phyloP scores from a whole-genome alignment of 1,284 basidiomycete species.

The Naganishia sp. region DNA sequence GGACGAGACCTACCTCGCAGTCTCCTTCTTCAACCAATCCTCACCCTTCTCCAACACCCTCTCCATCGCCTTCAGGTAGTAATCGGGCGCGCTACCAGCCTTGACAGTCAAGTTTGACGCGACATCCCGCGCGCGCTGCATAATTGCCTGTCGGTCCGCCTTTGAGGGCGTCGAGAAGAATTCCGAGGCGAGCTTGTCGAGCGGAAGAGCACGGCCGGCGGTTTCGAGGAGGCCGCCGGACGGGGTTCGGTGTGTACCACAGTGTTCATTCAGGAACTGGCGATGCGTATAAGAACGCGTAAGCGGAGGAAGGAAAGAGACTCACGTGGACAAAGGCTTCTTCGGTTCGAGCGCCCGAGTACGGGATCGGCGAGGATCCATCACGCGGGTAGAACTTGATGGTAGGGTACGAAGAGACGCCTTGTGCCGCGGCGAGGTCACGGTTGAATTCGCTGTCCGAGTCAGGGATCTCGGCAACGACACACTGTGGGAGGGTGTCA shows the following conservation, averaged over 20 bases:
- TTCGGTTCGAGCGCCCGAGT: slow-evolving; percentile 56
- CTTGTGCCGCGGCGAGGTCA: slow-evolving; percentile 72
- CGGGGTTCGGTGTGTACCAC: slow-evolving; percentile 77
- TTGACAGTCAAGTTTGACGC: slow-evolving; percentile 44
- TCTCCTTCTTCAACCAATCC: slow-evolving; percentile 82
- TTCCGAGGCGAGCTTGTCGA: slow-evolving; percentile 75
- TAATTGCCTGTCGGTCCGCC: slow-evolving; percentile 59
- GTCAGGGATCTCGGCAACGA: slow-evolving; percentile 81
- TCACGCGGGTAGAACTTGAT: slow-evolving; percentile 92
- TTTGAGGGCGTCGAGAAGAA: slow-evolving; percentile 61
- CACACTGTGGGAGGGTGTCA: slow-evolving; percentile 58
- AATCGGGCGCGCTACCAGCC: slow-evolving; percentile 53
- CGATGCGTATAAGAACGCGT: background rate
- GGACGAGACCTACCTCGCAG: slow-evolving; percentile 65
- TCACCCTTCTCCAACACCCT: slow-evolving; percentile 73
- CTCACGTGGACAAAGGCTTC: slow-evolving; percentile 54
- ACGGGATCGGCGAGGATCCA: slow-evolving; percentile 61
- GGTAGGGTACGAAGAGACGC: slow-evolving; percentile 76
- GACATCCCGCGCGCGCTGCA: slow-evolving; percentile 60
- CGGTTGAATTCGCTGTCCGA: slow-evolving; percentile 81
- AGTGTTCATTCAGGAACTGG: slow-evolving; percentile 72
- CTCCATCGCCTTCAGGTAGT: slow-evolving; percentile 90
- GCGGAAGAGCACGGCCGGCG: slow-evolving; percentile 76
- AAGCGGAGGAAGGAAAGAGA: background rate
- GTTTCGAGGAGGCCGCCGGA: slow-evolving; percentile 77